Conservation (phyloP, 2,329 filamentous ascomycete genomes). For the Phoma sp. region DNA sequence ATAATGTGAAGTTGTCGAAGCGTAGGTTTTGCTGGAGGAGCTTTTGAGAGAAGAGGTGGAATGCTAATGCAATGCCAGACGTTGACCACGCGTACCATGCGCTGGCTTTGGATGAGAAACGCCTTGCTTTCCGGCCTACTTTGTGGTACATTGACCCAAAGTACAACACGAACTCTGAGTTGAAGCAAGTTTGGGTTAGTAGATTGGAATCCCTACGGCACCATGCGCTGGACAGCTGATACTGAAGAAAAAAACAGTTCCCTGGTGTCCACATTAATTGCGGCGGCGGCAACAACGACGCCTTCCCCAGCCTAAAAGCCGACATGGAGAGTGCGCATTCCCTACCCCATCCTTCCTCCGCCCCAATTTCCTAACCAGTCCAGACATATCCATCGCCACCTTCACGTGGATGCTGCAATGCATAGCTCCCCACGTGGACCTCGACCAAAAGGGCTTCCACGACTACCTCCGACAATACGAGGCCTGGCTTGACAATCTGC, state of each 20-base stretch:
- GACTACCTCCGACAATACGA: constrained; percentile 48
- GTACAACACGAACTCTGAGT: constrained; percentile 44
- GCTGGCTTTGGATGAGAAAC: constrained; percentile 60
- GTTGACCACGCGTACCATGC: constrained; percentile 63
- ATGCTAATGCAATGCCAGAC: constrained; percentile 39
- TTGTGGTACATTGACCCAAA: constrained; percentile 54
- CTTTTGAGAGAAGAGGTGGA: too few relatives aligned
- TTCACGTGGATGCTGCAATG: constrained; percentile 64
- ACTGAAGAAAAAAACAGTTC: constrained; percentile 32
- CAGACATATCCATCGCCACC: constrained; percentile 54
- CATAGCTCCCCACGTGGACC: constrained; percentile 54
- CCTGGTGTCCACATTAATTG: constrained; percentile 60
- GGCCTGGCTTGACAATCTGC: constrained; percentile 16
- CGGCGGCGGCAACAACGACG: constrained; percentile 53
- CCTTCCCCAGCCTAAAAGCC: constrained; percentile 38
- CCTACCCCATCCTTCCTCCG: fast-evolving
- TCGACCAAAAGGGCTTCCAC: constrained; percentile 52
- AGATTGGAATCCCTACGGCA: neutral
- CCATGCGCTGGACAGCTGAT: neutral
- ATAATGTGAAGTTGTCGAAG: constrained; percentile 42
- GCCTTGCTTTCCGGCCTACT: constrained; percentile 59
- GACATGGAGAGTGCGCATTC: constrained; percentile 40
- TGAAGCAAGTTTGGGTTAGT: constrained; percentile 58
- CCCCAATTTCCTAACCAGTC: neutral
- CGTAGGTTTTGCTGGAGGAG: constrained; percentile 29